phyloP scores from a whole-genome alignment of 1,284 basidiomycete species.

The Microbotryum violaceum region DNA sequence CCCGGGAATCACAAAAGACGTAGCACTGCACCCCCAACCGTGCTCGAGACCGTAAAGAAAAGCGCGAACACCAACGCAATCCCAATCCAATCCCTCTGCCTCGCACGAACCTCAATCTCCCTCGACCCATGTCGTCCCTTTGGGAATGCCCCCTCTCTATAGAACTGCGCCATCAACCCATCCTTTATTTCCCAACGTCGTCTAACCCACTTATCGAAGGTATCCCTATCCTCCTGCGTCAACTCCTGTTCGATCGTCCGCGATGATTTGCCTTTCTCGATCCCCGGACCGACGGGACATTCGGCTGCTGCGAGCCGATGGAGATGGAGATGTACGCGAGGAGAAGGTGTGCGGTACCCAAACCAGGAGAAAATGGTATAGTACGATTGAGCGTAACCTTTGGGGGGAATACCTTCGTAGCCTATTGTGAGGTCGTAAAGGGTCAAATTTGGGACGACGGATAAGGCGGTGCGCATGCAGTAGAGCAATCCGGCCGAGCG shows the following conservation, averaged over 20 bases:
- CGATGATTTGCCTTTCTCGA: background rate
- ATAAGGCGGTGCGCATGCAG: conserved; percentile 68
- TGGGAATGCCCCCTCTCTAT: conserved; percentile 40
- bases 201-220: conserved; percentile 77
- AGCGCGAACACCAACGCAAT: no score
- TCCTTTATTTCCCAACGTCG: conserved; percentile 80
- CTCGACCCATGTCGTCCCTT: background rate
- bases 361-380: conserved; percentile 87
- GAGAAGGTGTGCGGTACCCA: conserved; percentile 71
- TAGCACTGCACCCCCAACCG: no score
- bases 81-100: conserved; percentile 2
- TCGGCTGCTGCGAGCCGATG: conserved; percentile 58
- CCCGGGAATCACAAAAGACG: no score
- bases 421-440: conserved; percentile 48
- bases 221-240: conserved; percentile 56
- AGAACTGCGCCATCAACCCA: conserved; percentile 54
- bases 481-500: conserved; percentile 84
- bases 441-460: conserved; percentile 66
- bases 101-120: conserved; percentile 4
- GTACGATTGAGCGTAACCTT: conserved; percentile 68
- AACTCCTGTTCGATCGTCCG: conserved; percentile 46
- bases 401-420: conserved; percentile 20
- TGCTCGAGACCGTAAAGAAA: no score
- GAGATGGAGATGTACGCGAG: conserved; percentile 76
- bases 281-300: conserved; percentile 15